Conservation (phyloP, 179 eudicot genomes). For the Silene coronaria region DNA sequence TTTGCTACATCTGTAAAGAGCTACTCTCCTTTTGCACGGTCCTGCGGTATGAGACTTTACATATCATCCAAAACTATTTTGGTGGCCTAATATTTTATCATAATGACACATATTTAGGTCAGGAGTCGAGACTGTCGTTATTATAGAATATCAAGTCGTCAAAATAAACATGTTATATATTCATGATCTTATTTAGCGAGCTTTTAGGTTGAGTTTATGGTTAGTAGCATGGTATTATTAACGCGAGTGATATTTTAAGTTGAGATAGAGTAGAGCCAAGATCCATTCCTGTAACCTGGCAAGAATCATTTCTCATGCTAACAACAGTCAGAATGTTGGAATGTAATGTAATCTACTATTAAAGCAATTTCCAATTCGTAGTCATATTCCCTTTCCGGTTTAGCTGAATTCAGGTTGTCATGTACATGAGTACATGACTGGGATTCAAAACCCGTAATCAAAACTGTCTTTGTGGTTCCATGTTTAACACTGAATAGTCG, state of each 20-base stretch:
- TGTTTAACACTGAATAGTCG: too few species aligned
- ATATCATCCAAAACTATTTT: too few species aligned
- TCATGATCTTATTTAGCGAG: background rate
- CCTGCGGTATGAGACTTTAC: too few species aligned
- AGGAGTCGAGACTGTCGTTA: background rate
- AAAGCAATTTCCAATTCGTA: conserved; percentile 1
- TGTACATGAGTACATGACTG: too few species aligned
- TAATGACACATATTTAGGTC: background rate
- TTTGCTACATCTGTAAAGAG: conserved; percentile 10
- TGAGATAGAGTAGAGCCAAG: too few species aligned
- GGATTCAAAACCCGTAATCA: too few species aligned
- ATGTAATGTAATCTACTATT: conserved; percentile 19
- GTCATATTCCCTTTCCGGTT: background rate
- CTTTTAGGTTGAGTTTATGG: background rate
- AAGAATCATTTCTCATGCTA: conserved; percentile 6
- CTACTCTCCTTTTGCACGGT: too few species aligned
- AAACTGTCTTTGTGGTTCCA: too few species aligned
- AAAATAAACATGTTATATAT: background rate
- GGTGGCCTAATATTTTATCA: too few species aligned
- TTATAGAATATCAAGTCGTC: background rate
- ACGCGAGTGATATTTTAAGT: too few species aligned
- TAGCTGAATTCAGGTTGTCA: too few species aligned
- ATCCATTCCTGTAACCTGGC: conserved; percentile 5
- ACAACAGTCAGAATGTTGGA: conserved; percentile 2
- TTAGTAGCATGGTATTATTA: background rate